Evolutionary conservation across 805 yeast genomes (phyloP).

Genomic region (Candida boidinii): DNA sequence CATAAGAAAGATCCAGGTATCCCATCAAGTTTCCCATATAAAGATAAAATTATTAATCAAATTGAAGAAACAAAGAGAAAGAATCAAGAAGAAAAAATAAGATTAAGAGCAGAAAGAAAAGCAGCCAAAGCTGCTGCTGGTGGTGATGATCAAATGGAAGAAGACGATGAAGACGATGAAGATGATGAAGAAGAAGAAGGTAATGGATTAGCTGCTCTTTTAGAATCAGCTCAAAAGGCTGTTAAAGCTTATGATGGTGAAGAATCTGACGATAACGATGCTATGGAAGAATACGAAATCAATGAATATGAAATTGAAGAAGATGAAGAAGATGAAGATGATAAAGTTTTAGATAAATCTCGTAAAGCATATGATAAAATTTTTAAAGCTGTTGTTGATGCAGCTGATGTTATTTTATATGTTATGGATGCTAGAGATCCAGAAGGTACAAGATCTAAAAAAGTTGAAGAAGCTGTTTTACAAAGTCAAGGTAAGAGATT

Average conservation of each 20-base stretch:
- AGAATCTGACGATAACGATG: conserved; percentile 25
- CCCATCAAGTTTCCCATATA: conserved; percentile 92
- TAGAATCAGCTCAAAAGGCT: conserved; percentile 86
- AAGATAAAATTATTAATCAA: conserved; percentile 68
- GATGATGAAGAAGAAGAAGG: conserved; percentile 33
- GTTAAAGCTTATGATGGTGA: conserved; percentile 69
- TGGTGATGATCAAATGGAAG: conserved; percentile 24
- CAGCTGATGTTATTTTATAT: conserved; percentile 83
- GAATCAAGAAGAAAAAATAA: conserved; percentile 46
- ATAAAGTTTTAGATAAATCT: conserved; percentile 51
- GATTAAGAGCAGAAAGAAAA: conserved; percentile 39
- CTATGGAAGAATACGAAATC: conserved; percentile 32
- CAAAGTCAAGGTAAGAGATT: conserved; percentile 76
- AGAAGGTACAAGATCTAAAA: conserved; percentile 85
- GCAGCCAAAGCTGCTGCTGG: conserved; percentile 31
- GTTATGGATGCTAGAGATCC: conserved; percentile 98
- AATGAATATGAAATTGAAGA: conserved; percentile 43
- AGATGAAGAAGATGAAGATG: conserved; percentile 29
- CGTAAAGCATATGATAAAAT: conserved; percentile 91
- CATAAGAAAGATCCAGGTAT: conserved; percentile 86
- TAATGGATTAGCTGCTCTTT: conserved; percentile 64
- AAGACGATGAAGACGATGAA: conserved; percentile 28
- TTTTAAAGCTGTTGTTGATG: conserved; percentile 87
- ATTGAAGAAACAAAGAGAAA: conserved; percentile 55
- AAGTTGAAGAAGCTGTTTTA: conserved; percentile 83